Percentiles rank a stretch among this genome's conserved stretches.
Evolutionary conservation across 805 yeast species (phyloP).

Genomic region (Candida krabiensis): DNA sequence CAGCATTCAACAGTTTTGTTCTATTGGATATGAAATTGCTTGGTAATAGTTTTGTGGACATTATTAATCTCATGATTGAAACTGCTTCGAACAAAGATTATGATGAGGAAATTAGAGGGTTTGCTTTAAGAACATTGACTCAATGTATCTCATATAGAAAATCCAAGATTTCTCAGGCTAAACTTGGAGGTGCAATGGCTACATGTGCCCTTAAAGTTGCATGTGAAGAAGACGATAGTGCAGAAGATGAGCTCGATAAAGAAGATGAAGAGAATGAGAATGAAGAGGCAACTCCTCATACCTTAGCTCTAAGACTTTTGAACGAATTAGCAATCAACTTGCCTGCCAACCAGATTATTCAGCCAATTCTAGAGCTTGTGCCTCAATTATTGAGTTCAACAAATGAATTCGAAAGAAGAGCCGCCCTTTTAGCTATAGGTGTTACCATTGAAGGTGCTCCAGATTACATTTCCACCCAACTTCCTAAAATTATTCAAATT

Average conservation of each 20-base stretch:
- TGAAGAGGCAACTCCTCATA: slow-evolving; percentile 80
- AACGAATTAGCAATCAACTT: slow-evolving; percentile 77
- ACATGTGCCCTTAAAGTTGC: slow-evolving; percentile 73
- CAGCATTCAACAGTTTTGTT: slow-evolving; percentile 78
- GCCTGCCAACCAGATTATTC: slow-evolving; percentile 91
- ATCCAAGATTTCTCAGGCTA: slow-evolving; percentile 73
- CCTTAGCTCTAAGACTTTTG: slow-evolving; percentile 77
- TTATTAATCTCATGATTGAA: slow-evolving; percentile 73
- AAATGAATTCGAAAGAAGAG: slow-evolving; percentile 82
- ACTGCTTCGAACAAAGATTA: slow-evolving; percentile 63
- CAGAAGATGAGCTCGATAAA: slow-evolving; percentile 67
- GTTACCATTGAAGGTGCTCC: slow-evolving; percentile 92
- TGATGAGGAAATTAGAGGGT: slow-evolving; percentile 80
- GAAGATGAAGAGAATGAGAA: slow-evolving; percentile 92
- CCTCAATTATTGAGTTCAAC: slow-evolving; percentile 56
- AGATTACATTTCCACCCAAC: slow-evolving; percentile 77
- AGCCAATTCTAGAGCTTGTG: slow-evolving; percentile 69
- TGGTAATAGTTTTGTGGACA: slow-evolving; percentile 68
- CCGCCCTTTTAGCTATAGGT: slow-evolving; percentile 78
- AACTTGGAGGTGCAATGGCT: slow-evolving; percentile 81
- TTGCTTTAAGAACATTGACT: slow-evolving; percentile 81
- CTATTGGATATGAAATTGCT: slow-evolving; percentile 74
- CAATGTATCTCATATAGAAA: slow-evolving; percentile 79
- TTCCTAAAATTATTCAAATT: slow-evolving; percentile 70
- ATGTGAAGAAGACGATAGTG: slow-evolving; percentile 78